phyloP scores from a whole-genome alignment of 371 early-diverging fungal genomes.

The Batrachochytrium dendrobatidis region DNA sequence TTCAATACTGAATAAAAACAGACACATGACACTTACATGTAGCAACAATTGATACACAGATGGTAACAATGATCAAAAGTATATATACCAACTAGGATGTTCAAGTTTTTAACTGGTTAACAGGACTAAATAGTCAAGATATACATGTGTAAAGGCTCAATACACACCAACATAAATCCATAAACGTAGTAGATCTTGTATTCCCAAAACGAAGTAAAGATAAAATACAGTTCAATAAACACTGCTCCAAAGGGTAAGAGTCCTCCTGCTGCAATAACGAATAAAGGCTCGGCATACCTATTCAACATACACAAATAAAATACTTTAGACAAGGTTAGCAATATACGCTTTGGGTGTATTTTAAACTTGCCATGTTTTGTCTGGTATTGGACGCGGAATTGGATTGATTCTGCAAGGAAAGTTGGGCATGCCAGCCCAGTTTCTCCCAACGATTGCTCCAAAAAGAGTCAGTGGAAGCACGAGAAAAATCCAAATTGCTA shows the following conservation, averaged over 20 bases:
- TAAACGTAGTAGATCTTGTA: conserved; percentile 81
- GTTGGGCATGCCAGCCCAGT: conserved; percentile 55
- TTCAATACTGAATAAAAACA: neutral
- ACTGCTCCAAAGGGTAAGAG: conserved; percentile 77
- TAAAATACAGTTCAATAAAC: conserved; percentile 82
- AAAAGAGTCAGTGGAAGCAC: conserved; percentile 70
- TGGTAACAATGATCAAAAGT: conserved; percentile 63
- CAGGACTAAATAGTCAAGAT: neutral
- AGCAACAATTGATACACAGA: conserved; percentile 69
- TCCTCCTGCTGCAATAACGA: conserved; percentile 59
- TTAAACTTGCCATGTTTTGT: conserved; percentile 51
- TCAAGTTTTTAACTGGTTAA: neutral
- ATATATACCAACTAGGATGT: conserved; percentile 51
- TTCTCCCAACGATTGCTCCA: conserved; percentile 68
- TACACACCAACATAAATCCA: conserved; percentile 60
- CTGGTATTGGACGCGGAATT: conserved; percentile 71
- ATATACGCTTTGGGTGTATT: neutral
- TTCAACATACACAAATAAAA: conserved; percentile 8
- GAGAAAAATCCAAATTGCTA: conserved; percentile 68
- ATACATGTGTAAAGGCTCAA: neutral
- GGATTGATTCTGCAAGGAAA: conserved; percentile 80
- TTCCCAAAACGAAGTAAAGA: conserved; percentile 79
- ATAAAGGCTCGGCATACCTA: conserved; percentile 58
- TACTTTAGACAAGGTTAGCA: neutral
- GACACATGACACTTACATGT: conserved; percentile 36